Evolutionary conservation across 2,329 filamentous ascomycete species (phyloP).

Genomic region (Fusarium sp.): DNA sequence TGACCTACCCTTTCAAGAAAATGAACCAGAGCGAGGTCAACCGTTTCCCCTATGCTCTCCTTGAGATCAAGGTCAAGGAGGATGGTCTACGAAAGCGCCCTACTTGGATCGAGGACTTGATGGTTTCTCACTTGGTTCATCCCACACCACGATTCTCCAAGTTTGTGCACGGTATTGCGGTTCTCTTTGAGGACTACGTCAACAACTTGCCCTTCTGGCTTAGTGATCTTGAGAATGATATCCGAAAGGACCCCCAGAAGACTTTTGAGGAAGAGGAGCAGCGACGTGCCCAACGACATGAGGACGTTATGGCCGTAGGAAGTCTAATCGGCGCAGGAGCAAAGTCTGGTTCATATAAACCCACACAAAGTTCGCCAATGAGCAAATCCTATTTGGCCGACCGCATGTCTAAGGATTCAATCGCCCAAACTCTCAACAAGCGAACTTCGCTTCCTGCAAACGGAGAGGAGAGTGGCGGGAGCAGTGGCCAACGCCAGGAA

Average conservation of each 20-base stretch:
- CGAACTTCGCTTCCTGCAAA: conserved; percentile 43
- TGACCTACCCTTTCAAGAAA: conserved; percentile 88
- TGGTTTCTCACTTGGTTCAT: conserved; percentile 92
- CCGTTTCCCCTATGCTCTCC: conserved; percentile 88
- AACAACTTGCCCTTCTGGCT: conserved; percentile 98
- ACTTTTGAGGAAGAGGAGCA: conserved; percentile 95
- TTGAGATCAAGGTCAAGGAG: conserved; percentile 91
- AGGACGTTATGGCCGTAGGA: conserved; percentile 90
- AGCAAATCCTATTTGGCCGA: conserved; percentile 75
- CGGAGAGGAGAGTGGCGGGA: conserved; percentile 55
- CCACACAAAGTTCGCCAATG: conserved; percentile 74
- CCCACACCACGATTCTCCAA: conserved; percentile 93
- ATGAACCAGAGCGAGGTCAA: conserved; percentile 93
- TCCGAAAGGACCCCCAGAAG: conserved; percentile 89
- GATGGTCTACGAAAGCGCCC: conserved; percentile 75
- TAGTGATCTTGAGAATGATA: conserved; percentile 90
- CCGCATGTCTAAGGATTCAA: conserved; percentile 60
- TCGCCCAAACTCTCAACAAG: conserved; percentile 49
- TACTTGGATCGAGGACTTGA: conserved; percentile 91
- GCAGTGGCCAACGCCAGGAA: conserved; percentile 54
- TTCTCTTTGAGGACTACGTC: conserved; percentile 94
- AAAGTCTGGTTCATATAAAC: conserved; percentile 66
- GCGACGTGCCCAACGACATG: conserved; percentile 81
- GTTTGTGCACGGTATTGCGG: conserved; percentile 93
- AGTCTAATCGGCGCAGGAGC: conserved; percentile 82